Evolutionary conservation across 495 filamentous ascomycete genomes (phyloP).

Genomic region (Penicillium diatomitis): DNA sequence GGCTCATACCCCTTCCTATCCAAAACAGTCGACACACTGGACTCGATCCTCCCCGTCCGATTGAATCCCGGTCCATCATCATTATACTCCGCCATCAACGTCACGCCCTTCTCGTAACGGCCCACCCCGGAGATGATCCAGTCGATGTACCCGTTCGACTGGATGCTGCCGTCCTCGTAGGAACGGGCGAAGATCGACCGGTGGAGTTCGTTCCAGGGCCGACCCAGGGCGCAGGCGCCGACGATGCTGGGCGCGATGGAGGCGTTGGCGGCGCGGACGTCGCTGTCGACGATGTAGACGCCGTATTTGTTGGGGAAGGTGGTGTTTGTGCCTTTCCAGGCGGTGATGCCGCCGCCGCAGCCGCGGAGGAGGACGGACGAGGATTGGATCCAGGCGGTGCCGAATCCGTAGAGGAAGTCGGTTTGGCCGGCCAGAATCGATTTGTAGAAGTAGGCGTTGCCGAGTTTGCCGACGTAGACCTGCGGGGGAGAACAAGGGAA

Average conservation of each 20-base stretch:
- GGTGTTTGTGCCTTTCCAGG: constrained; percentile 58
- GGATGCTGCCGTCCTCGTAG: constrained; percentile 45
- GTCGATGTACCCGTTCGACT: constrained; percentile 43
- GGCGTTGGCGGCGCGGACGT: constrained; percentile 40
- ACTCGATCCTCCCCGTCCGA: constrained; percentile 30
- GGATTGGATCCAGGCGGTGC: constrained; percentile 40
- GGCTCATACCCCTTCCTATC: constrained; percentile 23
- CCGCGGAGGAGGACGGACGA: constrained; percentile 37
- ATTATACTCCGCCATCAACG: constrained; percentile 47
- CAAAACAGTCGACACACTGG: constrained; percentile 37
- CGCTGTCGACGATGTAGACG: constrained; percentile 47
- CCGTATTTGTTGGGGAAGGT: constrained; percentile 55
- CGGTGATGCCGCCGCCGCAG: constrained; percentile 55
- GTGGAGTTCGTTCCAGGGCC: constrained; percentile 50
- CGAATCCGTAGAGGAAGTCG: constrained; percentile 50
- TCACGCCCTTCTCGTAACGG: constrained; percentile 32
- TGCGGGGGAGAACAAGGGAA: constrained; percentile 4
- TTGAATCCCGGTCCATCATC: constrained; percentile 49
- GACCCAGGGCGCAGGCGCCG: constrained; percentile 45
- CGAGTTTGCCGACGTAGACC: constrained; percentile 53
- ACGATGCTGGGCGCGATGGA: constrained; percentile 36
- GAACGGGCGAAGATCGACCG: constrained; percentile 44
- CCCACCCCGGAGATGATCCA: constrained; percentile 35
- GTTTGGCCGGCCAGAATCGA: constrained; percentile 50
- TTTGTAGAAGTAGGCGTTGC: constrained; percentile 48